These are phyloP conservation scores for Naematelia aurantialba DNA, from an alignment of 768 basidiomycete genomes.

Conservation along the genomic window DNA sequence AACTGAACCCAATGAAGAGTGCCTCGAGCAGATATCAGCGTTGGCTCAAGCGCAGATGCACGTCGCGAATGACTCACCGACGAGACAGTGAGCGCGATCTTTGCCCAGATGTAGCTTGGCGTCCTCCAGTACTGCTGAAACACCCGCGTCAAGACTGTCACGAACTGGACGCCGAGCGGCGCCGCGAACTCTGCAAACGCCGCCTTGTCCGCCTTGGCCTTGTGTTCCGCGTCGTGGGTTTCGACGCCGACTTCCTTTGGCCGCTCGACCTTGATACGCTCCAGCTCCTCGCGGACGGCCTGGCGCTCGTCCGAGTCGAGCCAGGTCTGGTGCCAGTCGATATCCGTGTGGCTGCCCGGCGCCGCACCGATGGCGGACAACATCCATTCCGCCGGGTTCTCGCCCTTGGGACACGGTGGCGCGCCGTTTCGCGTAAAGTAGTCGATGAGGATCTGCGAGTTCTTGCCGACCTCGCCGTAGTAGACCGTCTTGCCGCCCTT, in stretches of 20 bases:
- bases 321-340: slow-evolving; percentile 67
- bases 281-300: slow-evolving; percentile 57
- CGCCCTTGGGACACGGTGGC: slow-evolving; percentile 62
- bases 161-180: slow-evolving; percentile 30
- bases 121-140: slow-evolving; percentile 53
- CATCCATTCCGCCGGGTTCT: slow-evolving; percentile 61
- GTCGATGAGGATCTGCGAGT: slow-evolving; percentile 63
- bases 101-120: slow-evolving; percentile 51
- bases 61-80: slow-evolving; percentile 35
- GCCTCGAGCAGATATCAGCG: slow-evolving; percentile 9
- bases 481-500: slow-evolving; percentile 87
- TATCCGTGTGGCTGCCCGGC: slow-evolving; percentile 58
- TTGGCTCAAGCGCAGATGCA: too few relatives aligned
- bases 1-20: slow-evolving; percentile 50
- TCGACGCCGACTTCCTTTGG: slow-evolving; percentile 38
- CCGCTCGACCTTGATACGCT: slow-evolving; percentile 54
- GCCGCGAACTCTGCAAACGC: slow-evolving; percentile 43
- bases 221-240: slow-evolving; percentile 34
- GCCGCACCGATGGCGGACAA: slow-evolving; percentile 81
- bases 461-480: slow-evolving; percentile 79
- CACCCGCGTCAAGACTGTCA: slow-evolving; percentile 42
- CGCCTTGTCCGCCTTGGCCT: slow-evolving; percentile 51
- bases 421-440: slow-evolving; percentile 78
- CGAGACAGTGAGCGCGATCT: slow-evolving; percentile 43
- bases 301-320: slow-evolving; percentile 57